Base-by-base conservation (phyloP, 2,329 filamentous ascomycete genomes). In the Polychaeton citri region DNA sequence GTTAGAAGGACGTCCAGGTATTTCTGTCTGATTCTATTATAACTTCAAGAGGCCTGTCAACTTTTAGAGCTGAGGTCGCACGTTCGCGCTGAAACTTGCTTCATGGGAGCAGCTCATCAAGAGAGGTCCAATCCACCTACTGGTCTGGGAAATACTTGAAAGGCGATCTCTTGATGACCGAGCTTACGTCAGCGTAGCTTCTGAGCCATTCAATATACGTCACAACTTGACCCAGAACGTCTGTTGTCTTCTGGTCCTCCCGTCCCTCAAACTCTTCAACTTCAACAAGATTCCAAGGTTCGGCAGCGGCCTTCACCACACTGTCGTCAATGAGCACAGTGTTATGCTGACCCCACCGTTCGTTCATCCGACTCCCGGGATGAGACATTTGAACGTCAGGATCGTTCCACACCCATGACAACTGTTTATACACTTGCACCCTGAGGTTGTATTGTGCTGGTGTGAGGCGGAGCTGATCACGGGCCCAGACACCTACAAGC, bases 291-390 rank as follows among this genome's bases (percentile, higher is more conserved):
- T 96, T 96, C 61, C 74, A 73, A 1, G 90, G 90, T 57, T 98
- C 84, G 37, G 72, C 79, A 18, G 74, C 68, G 1, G 79, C 87
- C 64, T 96, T 98, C 50, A 87, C 70, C 1, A 61, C 49, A 19
- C 79, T 83, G 60, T 96, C 90, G 48, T 98, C 90, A 26, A 96
- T 76, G 18, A 98, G 67, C 5, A 96, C 70, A 0, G 90, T 96
- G 57, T 96, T 93, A 34, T 69, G 69, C 60, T 94, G 86, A 48
- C 77, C 71, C 81, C 86, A 96, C 9, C 55, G 48, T 10, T 51
- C 57, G 17, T 59, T 66, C 21, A 51, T 53, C n/a, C 55, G 24
- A 46, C 1, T 47, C 24, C 1, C 18, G 5, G 65, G 64, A 33
- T 66, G 62, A n/a, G 54, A 53, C 4, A 48, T 46, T 43, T 68